These are phyloP conservation scores for Fusarium sacchari DNA, from an alignment of 2,329 filamentous ascomycete species.

Conservation along the genomic window DNA sequence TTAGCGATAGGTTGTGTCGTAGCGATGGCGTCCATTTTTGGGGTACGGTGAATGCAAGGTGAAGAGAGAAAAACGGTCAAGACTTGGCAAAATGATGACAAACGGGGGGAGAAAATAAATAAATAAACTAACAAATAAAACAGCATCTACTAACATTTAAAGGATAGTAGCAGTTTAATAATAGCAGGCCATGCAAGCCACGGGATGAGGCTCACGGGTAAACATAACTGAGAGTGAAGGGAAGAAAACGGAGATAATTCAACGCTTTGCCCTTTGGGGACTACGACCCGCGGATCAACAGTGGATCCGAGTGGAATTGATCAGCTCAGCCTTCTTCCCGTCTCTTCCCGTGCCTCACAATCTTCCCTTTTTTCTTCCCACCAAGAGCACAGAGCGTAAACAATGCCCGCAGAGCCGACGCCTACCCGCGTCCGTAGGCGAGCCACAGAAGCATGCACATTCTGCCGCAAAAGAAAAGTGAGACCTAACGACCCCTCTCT, in stretches of 20 bases:
- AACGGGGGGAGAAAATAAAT: not conserved
- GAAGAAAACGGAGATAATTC: not conserved
- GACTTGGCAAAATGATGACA: not conserved
- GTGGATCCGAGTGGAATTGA: conserved; percentile 4
- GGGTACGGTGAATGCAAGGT: not conserved
- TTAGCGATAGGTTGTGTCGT: not conserved
- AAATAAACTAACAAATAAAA: not conserved
- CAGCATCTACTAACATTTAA: not conserved
- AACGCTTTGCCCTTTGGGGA: not conserved
- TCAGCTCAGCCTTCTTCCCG: conserved; percentile 1
- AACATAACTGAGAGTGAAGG: not conserved
- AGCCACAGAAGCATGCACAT: conserved; percentile 45
- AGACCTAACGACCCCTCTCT: not conserved
- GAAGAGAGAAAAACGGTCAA: not conserved
- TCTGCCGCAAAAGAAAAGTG: conserved; percentile 47
- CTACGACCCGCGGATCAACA: conserved; percentile 12
- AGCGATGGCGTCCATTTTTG: conserved; percentile 11
- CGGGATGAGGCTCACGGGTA: not conserved
- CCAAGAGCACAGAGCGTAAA: not conserved
- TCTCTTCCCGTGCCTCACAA: conserved; percentile 5
- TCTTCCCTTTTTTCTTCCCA: not conserved
- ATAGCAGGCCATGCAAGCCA: not conserved
- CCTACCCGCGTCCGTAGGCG: conserved; percentile 37
- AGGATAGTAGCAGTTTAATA: not conserved
- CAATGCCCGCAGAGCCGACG: conserved; percentile 6